Base-by-base conservation (phyloP, 768 basidiomycete genomes). In the Xerocomus potaroensis region DNA sequence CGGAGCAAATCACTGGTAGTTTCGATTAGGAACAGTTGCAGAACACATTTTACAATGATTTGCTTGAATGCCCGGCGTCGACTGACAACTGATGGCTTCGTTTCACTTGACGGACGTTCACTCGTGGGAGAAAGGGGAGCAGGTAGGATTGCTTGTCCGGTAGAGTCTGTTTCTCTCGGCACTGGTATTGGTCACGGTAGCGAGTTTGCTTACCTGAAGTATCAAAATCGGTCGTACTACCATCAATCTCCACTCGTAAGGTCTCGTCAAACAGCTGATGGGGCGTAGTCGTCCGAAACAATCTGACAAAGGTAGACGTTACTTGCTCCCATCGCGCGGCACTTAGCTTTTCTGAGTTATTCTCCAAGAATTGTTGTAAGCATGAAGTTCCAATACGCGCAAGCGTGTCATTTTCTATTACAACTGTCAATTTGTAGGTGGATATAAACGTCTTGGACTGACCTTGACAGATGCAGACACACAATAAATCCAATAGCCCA, bases 391-490 rank as follows among this genome's bases (percentile, higher is more conserved):
- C 96, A 49, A 99, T 97, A 40, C 94, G 84, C 7, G 96, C 94
- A 34, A 98, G 77, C 2, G 95, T 98, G 60, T 98, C 96, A 59
- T 98, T 98, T 71, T 99, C 96, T 99, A 63, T 19, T 19, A 15
- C 8, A 14, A 9, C 18, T 8, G 19, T 54, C 51, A 50, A 45
- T 15, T 51, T 43, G 37, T 46, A 34, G 22, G 51, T 16, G 0
- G 19, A 10, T 5, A 16, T 2, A 18, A 40, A n/a, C 31, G 43
- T n/a, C 4, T 22, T 27, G 19, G 19, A 50, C 36, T 5, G 54
- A 96, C 95, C 96, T 83, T 99, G 96, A 65, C 94, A 98, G 50
- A 99, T 97, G 67, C 96, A 99, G 30, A 96, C 84, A 64, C 91
- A 92, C 7, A 99, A 69, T 24, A 99, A 71, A 58, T 98, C 95